A percentile compares a stretch with the other conserved stretches of the same genome.
Conservation (phyloP, 83 land plant genomes). For the Picea abies region DNA sequence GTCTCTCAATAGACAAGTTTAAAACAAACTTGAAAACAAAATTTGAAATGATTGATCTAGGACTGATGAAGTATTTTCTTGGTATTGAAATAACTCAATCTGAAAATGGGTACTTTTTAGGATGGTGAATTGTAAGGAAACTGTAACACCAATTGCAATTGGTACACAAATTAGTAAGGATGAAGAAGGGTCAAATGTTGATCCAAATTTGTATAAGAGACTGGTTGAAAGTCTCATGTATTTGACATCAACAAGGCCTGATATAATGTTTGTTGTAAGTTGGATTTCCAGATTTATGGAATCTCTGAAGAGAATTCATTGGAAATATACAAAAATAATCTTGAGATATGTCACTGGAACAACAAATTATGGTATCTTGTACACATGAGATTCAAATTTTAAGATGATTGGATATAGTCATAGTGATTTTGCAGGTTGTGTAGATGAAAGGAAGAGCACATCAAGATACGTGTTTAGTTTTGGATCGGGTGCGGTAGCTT, state of each 20-base stretch:
- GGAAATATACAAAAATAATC: neutral
- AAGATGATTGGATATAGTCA: neutral
- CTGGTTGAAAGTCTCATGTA: neutral
- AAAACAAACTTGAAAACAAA: conserved; percentile 5
- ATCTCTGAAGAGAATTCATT: neutral
- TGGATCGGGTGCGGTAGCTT: neutral
- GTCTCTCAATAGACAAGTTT: neutral
- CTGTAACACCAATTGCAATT: neutral
- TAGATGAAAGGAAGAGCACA: neutral
- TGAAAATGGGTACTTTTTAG: neutral
- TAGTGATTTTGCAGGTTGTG: neutral
- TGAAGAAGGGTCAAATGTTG: too few relatives aligned
- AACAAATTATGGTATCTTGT: neutral
- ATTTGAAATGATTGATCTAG: conserved; percentile 30
- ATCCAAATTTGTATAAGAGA: too few relatives aligned
- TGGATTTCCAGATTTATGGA: neutral
- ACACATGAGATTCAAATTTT: neutral
- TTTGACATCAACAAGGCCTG: neutral
- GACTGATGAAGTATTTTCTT: conserved; percentile 25
- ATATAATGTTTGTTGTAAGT: neutral
- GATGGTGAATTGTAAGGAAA: neutral
- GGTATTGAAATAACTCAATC: conserved; percentile 20
- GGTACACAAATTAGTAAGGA: neutral
- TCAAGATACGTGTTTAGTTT: neutral
- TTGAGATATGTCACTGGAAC: neutral